Conservation (phyloP, 306 rosid species). For the Carpinus viminea region DNA sequence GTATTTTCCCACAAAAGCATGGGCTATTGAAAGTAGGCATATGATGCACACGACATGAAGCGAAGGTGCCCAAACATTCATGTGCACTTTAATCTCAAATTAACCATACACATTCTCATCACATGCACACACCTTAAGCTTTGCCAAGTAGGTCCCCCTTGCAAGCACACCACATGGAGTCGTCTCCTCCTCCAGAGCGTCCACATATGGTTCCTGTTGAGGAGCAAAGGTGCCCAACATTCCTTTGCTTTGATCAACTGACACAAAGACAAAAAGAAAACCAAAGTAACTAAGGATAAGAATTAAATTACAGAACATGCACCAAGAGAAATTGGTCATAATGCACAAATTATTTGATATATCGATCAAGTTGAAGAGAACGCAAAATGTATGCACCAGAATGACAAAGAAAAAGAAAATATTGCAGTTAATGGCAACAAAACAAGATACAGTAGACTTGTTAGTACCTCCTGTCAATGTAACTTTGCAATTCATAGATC, state of each 20-base stretch:
- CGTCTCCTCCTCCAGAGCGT: slow-evolving; percentile 80
- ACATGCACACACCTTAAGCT: slow-evolving; percentile 63
- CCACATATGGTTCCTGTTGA: slow-evolving; percentile 61
- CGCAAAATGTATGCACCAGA: neutral
- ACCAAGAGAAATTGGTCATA: neutral
- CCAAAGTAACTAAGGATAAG: neutral
- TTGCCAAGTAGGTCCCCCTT: slow-evolving; percentile 85
- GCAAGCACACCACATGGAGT: slow-evolving; percentile 89
- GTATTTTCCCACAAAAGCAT: neutral
- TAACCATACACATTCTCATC: neutral
- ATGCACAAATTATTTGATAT: neutral
- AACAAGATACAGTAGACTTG: neutral
- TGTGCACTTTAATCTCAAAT: neutral
- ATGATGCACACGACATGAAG: neutral
- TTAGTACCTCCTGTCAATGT: neutral
- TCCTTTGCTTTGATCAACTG: slow-evolving; percentile 87
- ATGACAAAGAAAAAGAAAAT: neutral
- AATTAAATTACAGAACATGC: neutral
- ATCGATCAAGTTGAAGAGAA: neutral
- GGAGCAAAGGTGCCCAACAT: slow-evolving; percentile 99
- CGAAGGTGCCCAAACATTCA: neutral
- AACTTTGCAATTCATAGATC: neutral
- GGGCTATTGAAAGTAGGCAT: neutral
- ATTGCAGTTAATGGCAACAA: neutral
- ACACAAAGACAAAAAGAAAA: neutral